These are phyloP conservation scores for Leishmania braziliensis DNA, from an alignment of 208 protist genomes.

Conservation along the genomic window DNA sequence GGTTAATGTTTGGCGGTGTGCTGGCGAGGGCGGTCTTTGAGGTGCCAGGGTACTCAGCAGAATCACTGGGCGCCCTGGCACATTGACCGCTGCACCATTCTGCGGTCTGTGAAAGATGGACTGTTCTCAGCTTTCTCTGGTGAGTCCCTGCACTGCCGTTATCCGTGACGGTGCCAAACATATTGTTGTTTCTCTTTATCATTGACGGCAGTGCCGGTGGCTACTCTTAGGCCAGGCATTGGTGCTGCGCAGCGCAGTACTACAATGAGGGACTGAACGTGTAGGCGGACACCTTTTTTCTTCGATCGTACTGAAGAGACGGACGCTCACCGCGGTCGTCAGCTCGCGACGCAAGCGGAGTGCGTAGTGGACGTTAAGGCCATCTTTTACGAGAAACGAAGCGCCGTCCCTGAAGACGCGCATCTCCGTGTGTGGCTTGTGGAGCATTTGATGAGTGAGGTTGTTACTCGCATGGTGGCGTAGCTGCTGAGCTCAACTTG, in stretches of 20 bases:
- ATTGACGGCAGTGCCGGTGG: slow-evolving; percentile 56
- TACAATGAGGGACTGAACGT: neutral
- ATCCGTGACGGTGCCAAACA: neutral
- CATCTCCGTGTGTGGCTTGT: slow-evolving; percentile 41
- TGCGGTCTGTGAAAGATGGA: neutral
- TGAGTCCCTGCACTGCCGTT: neutral
- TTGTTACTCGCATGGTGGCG: slow-evolving; percentile 46
- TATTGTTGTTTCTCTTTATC: slow-evolving; percentile 40
- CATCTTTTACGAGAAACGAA: slow-evolving; percentile 6
- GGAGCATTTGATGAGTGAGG: slow-evolving; percentile 65
- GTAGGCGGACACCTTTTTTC: slow-evolving; percentile 26
- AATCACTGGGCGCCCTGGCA: neutral
- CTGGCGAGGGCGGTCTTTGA: neutral
- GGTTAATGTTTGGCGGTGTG: neutral
- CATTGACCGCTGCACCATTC: neutral
- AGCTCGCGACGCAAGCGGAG: slow-evolving; percentile 45
- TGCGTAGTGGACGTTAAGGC: slow-evolving; percentile 41
- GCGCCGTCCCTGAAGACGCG: neutral
- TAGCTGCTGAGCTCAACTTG: slow-evolving; percentile 12
- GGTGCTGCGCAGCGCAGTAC: slow-evolving; percentile 33
- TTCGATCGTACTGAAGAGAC: slow-evolving; percentile 52
- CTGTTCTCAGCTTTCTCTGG: slow-evolving; percentile 3
- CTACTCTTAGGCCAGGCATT: slow-evolving; percentile 32
- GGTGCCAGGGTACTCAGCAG: neutral
- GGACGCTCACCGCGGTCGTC: slow-evolving; percentile 53